Evolutionary conservation across 345 rosid species (phyloP).

Genomic region (Arabidopsis arenosa): DNA sequence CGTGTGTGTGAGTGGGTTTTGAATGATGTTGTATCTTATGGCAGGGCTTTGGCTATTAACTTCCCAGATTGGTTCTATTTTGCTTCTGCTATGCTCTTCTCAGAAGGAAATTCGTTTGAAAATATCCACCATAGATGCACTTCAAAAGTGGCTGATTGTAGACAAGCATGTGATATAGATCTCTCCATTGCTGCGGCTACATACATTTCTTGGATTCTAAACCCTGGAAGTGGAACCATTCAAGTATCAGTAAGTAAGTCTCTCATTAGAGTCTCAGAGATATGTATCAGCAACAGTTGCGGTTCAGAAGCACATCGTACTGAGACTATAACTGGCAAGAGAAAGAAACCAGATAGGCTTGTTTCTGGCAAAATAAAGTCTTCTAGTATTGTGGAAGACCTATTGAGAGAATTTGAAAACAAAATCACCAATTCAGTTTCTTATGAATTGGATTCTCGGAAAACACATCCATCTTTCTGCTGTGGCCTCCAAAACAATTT

Average conservation of each 20-base stretch:
- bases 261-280: constrained; percentile 58
- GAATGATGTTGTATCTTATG: constrained; percentile 24
- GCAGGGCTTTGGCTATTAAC: constrained; percentile 80
- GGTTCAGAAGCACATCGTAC: constrained; percentile 39
- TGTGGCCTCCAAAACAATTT: constrained; percentile 40
- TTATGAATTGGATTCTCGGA: constrained; percentile 34
- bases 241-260: constrained; percentile 54
- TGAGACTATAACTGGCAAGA: constrained; percentile 41
- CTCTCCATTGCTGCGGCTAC: constrained; percentile 58
- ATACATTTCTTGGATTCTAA: constrained; percentile 76
- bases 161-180: constrained; percentile 38
- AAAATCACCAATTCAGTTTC: constrained; percentile 32
- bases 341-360: constrained; percentile 40
- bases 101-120: constrained; percentile 41
- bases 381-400: constrained; percentile 45
- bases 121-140: constrained; percentile 21
- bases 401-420: constrained; percentile 61
- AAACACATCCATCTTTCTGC: constrained; percentile 28
- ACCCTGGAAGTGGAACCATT: constrained; percentile 53
- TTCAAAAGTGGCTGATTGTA: constrained; percentile 24
- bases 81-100: constrained; percentile 67
- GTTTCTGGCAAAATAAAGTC: constrained; percentile 34
- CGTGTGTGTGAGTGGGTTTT: neutral
- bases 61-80: constrained; percentile 86
- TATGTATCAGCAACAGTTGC: constrained; percentile 50